Conservation (phyloP, 2,329 filamentous ascomycete genomes). For the Sporothrix brunneoviolacea region DNA sequence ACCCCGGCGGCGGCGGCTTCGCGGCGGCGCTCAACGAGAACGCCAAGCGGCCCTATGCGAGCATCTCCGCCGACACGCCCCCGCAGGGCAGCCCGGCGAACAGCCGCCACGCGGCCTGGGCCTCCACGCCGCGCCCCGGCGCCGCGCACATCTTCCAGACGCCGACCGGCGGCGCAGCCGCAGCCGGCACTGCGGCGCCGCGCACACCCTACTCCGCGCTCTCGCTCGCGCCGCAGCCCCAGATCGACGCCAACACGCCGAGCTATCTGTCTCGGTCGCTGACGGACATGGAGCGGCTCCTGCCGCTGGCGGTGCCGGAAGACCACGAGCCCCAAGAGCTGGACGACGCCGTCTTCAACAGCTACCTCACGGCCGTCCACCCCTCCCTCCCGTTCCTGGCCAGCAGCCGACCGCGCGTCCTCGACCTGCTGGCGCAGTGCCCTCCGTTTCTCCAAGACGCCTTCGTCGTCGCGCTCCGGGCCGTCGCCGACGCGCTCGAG, state of each 20-base stretch:
- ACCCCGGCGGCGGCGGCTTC: too few relatives aligned
- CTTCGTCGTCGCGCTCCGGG: constrained; percentile 57
- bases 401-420: constrained; percentile 47
- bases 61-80: constrained; percentile 36
- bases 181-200: constrained; percentile 15
- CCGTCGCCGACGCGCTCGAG: constrained; percentile 48
- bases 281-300: constrained; percentile 23
- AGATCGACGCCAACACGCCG: constrained; percentile 10
- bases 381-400: constrained; percentile 61
- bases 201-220: constrained; percentile 12
- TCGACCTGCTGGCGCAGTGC: constrained; percentile 49
- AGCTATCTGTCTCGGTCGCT: constrained; percentile 11
- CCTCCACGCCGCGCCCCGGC: constrained; percentile 37
- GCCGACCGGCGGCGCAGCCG: too few relatives aligned
- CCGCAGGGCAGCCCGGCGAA: constrained; percentile 31
- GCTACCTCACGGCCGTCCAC: constrained; percentile 60
- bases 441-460: constrained; percentile 53
- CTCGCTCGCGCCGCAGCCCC: constrained; percentile 15
- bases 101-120: constrained; percentile 40
- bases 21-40: constrained; percentile 31
- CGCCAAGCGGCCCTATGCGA: constrained; percentile 43
- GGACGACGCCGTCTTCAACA: constrained; percentile 42
- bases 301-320: constrained; percentile 25
- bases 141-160: constrained; percentile 28
- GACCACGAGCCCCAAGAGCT: constrained; percentile 30